Conservation (phyloP, 352 stramenopile species). For the Pseudoperonospora humuli region DNA sequence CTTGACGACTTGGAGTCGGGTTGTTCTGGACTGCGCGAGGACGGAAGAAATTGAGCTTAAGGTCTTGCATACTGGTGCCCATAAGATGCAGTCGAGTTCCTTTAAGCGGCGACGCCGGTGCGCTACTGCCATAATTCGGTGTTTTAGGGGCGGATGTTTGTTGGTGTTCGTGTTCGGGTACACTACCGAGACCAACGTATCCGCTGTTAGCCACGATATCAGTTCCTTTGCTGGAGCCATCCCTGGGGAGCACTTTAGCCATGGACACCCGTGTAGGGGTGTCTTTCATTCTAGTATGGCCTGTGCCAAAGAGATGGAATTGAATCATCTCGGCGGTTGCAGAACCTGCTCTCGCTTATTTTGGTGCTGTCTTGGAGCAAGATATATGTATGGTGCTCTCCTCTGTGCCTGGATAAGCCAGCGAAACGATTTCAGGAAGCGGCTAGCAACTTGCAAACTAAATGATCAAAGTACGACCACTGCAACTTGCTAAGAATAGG, state of each 20-base stretch:
- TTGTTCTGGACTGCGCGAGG: constrained; percentile 26
- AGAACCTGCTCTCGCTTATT: constrained; percentile 10
- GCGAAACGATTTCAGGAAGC: no score
- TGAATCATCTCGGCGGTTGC: constrained; percentile 45
- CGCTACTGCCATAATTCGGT: constrained; percentile 8
- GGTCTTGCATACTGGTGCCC: constrained; percentile 49
- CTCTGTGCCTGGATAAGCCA: no score
- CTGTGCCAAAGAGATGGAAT: constrained; percentile 69
- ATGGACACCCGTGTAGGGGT: constrained; percentile 42
- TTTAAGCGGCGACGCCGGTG: constrained; percentile 19
- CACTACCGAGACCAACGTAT: no score
- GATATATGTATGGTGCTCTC: constrained; percentile 13
- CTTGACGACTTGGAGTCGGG: constrained; percentile 34
- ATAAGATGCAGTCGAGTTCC: constrained; percentile 42
- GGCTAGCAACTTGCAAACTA: constrained; percentile 25
- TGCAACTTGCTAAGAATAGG: constrained; percentile 17
- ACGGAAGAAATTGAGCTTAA: constrained; percentile 70
- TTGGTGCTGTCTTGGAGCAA: constrained; percentile 1
- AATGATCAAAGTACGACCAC: background rate
- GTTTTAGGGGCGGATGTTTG: constrained; percentile 10
- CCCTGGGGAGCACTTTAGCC: constrained; percentile 72
- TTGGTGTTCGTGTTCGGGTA: constrained; percentile 3
- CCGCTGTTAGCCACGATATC: constrained; percentile 15
- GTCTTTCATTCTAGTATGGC: constrained; percentile 72
- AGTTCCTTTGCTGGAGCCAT: constrained; percentile 20